These are phyloP conservation scores for Ramichloridium luteum DNA, from an alignment of 2,329 filamentous ascomycete genomes.

Conservation along the genomic window DNA sequence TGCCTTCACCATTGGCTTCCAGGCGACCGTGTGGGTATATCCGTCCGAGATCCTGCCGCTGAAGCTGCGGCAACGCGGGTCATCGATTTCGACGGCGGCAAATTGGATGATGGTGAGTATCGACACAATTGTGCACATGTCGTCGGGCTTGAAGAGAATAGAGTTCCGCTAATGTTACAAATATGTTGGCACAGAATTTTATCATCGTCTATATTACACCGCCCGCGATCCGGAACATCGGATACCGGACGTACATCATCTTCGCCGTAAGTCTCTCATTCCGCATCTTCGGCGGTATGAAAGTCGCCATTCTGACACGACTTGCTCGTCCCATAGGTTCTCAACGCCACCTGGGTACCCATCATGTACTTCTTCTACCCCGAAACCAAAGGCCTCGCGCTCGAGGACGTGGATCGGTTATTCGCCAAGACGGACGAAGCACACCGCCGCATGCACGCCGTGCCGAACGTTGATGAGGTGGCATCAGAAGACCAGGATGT, in stretches of 20 bases:
- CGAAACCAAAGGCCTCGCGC: constrained; percentile 41
- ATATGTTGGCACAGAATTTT: constrained; percentile 40
- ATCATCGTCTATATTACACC: constrained; percentile 56
- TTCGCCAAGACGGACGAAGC: constrained; percentile 31
- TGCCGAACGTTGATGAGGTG: no score
- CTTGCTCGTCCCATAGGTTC: constrained; percentile 7
- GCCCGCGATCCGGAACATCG: constrained; percentile 44
- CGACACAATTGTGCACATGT: neutral
- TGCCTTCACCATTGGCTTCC: constrained; percentile 47
- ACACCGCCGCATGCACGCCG: constrained; percentile 12
- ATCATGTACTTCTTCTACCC: constrained; percentile 50
- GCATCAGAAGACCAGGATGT: no score
- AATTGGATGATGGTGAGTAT: constrained; percentile 20
- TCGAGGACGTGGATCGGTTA: constrained; percentile 60
- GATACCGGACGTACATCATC: constrained; percentile 43
- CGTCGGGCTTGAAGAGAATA: no score
- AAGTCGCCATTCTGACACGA: constrained; percentile 4
- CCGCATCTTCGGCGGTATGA: neutral
- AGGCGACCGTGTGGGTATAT: constrained; percentile 51
- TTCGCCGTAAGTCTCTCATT: constrained; percentile 15
- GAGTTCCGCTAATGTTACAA: no score
- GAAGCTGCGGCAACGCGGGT: constrained; percentile 20
- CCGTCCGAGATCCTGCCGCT: constrained; percentile 47
- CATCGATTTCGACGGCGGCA: constrained; percentile 21
- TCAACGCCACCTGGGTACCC: constrained; percentile 29